A percentile compares a stretch with the other conserved stretches of the same genome.
These are phyloP conservation scores for Globisporangium heterothallicum DNA, from an alignment of 352 stramenopile species.

Conservation along the genomic window DNA sequence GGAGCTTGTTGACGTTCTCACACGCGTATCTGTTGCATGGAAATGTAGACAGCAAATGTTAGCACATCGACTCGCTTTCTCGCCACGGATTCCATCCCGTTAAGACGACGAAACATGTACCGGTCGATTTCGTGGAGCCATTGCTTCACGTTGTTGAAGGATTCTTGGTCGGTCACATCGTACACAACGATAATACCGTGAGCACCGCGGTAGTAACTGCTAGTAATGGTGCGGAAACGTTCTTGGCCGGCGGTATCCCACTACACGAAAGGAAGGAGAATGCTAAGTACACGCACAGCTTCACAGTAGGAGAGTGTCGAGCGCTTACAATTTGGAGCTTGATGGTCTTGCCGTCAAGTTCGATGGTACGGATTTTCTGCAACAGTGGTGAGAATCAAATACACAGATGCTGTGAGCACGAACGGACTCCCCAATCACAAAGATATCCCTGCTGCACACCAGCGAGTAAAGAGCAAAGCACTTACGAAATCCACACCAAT, in stretches of 20 bases:
- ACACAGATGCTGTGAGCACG: not conserved
- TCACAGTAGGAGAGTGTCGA: not conserved
- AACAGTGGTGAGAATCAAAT: constrained; percentile 15
- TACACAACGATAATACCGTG: constrained; percentile 99
- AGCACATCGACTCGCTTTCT: not conserved
- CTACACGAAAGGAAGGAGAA: constrained; percentile 24
- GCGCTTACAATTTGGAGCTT: constrained; percentile 97
- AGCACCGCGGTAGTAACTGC: constrained; percentile 97
- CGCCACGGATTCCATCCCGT: too few species aligned
- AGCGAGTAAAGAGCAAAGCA: constrained; percentile 24
- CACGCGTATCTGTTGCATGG: constrained; percentile 87
- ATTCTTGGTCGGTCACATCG: constrained; percentile 97
- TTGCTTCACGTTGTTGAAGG: constrained; percentile 98
- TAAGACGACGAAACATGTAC: too few species aligned
- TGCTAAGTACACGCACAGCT: constrained; percentile 1
- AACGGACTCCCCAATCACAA: too few species aligned
- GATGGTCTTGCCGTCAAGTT: constrained; percentile 99
- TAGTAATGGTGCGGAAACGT: constrained; percentile 99
- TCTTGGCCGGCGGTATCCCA: constrained; percentile 99
- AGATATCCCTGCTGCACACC: too few species aligned
- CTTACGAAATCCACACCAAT: constrained; percentile 99
- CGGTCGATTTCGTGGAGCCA: constrained; percentile 94
- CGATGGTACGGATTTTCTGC: constrained; percentile 99
- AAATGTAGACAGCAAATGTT: not conserved
- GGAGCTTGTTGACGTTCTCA: constrained; percentile 95